Evolutionary conservation across 2,329 filamentous ascomycete genomes (phyloP), one percentile per base, ranked within the genome.

Genomic region (Exserohilum rostratum): DNA sequence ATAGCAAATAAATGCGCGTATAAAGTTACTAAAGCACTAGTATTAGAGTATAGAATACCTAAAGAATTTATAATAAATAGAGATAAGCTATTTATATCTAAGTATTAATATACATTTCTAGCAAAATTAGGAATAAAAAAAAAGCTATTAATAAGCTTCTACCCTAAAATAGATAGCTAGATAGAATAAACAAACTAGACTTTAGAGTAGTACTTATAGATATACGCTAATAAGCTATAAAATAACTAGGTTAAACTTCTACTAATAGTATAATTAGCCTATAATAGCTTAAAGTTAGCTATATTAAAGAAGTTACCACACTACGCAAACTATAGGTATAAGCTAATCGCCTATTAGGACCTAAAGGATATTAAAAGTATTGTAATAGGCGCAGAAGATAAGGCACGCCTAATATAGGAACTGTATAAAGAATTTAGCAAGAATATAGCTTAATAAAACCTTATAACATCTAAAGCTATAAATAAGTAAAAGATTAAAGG

Each of bases 401-500:
- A 42, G 29, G 22, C 22, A n/a, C n/a, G n/a, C 12, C 13, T 4
- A 3, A 3, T 34, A 15, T 18, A 18, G 6, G n/a, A 17, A 18
- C 18, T 17, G 18, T 18, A 37, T 7, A 37, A 37, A 18, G 15
- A 18, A 37, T 37, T 18, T 18, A 37, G 34, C 6, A 11, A 46
- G 6, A 46, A 37, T 37, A 27, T 46, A 4, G n/a, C 31, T 37
- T 25, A 46, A 17, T 17, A 12, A 15, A 37, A n/a, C 17, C 15
- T 17, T 18, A 18, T 3, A 7, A 7, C 9, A 18, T 37, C 34
- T 37, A 37, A 37, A 18, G 34, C 34, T 2, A 15, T 12, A 3
- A 45, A 34, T 45, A 45, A 45, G 13, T 11, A 45, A 35, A 45
- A 17, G 5, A 45, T 45, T 45, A 45, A 44, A 15, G 9, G 42